Evolutionary conservation across 2,329 filamentous ascomycete species (phyloP), one percentile per base, ranked within the genome.

Genomic region (Pyrenochaeta sp.): DNA sequence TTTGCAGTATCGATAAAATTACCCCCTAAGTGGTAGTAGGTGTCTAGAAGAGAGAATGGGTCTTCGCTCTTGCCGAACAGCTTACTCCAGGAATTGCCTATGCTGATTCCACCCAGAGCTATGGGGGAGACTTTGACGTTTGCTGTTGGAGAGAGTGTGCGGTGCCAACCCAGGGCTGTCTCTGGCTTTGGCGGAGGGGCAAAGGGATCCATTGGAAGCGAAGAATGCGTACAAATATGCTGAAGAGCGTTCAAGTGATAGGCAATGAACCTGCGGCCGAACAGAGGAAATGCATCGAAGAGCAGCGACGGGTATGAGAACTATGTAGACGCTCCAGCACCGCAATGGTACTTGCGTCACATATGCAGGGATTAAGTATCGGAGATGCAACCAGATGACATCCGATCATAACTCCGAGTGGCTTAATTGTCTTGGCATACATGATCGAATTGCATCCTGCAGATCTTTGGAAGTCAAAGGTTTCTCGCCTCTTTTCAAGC

Each of bases 1-100:
- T 72, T 73, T 9, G 74, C 74, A 5, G 87, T 90, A 69, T 91
- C 89, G 66, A 91, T 87, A 71, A 91, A 91, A 75, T 91, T 91
- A 29, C 89, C 89, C 3, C 87, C 87, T 0, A 86, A 81, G 7
- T 83, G 81, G 83, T 81, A 85, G 74, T 84, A 91, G 67, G 83
- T 85, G 64, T 91, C 88, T 7, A 91, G 80, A 21, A 91, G 84
- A 20, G 80, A 77, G 61, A 90, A 87, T 1, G 84, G 86, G 1
- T 83, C 82, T 46, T 84, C 78, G 66, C 90, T 85, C 69, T 85
- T 81, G 4, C 56, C 65, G 2, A 65, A 45, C 9, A 48, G 7
- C 18, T 42, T 33, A 23, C 69, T 66, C 80, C 79, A 82, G 14
- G 74, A 71, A 10, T 79, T 72, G 9, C 81, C 81, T 56, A 83